Evolutionary conservation across 139 green algal species (phyloP).

Genomic region (Microglena sp.): DNA sequence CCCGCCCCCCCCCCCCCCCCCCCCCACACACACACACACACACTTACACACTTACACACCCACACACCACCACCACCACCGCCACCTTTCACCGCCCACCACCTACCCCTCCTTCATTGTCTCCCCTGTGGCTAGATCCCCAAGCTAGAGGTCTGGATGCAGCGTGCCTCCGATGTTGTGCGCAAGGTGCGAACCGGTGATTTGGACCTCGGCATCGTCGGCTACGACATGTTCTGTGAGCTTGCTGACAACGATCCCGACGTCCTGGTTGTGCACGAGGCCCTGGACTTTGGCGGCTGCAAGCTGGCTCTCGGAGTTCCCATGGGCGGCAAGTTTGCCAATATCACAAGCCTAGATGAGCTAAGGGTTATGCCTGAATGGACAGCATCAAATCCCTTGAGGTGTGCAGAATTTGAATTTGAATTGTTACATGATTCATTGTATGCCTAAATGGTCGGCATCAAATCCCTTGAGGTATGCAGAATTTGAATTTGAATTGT

Average conservation of each 20-base stretch:
- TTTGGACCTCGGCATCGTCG: constrained; percentile 96
- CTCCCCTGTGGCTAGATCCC: constrained; percentile 81
- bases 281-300: constrained; percentile 85
- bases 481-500: neutral
- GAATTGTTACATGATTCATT: too few relatives aligned
- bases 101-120: neutral
- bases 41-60: neutral
- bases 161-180: constrained; percentile 90
- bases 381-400: constrained; percentile 62
- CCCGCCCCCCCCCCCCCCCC: too few relatives aligned
- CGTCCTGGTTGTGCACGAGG: constrained; percentile 85
- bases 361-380: constrained; percentile 69
- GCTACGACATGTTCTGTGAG: constrained; percentile 92
- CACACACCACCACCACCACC: neutral
- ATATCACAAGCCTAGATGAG: constrained; percentile 61
- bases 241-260: constrained; percentile 57
- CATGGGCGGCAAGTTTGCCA: constrained; percentile 39
- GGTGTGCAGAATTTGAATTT: neutral
- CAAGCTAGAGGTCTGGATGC: constrained; percentile 96
- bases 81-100: neutral
- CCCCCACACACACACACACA: neutral
- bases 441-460: constrained; percentile 74
- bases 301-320: constrained; percentile 89
- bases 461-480: constrained; percentile 48
- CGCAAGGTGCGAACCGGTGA: constrained; percentile 83